Evolutionary conservation across 2,329 filamentous ascomycete genomes (phyloP), one percentile per base, ranked within the genome.

Genomic region (Venturia aucupariae): DNA sequence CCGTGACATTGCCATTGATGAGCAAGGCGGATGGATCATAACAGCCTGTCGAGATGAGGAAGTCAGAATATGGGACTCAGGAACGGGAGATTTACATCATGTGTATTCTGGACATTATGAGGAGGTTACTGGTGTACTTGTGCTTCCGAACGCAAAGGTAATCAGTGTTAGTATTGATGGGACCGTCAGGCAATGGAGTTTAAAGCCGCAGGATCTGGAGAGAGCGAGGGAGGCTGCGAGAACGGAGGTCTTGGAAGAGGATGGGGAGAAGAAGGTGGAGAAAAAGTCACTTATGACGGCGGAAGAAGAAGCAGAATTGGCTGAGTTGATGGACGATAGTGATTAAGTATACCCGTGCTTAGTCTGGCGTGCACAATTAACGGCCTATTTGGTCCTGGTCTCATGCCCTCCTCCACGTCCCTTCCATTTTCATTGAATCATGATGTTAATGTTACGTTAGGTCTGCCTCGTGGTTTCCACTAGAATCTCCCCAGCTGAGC

Each of bases 21-120:
- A 82, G 48, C 86, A 85, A 0, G 88, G 89, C 4, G 83, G 86
- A 24, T 93, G 90, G 86, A 85, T 94, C 15, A 77, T 96, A 51
- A 97, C 94, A 0, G 92, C 89, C 1, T 96, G 94, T 65, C 82
- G 94, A 68, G 91, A 97, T 71, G 94, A 99, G 76, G 86, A 96
- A 70, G 82, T 99, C 65, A 89, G 95, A 70, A 83, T 97, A 10
- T 99, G 93, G 93, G 89, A 96, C 73, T 77, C 78, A 73, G 79
- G 77, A 48, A 87, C 85, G 10, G 90, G 90, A 4, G 86, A 88
- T 72, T 78, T 95, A 39, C 83, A 88, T 71, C 89, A 89, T 73
- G 83, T 83, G 8, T 86, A 93, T 66, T 82, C 85, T 44, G 94
- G 94, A 0, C 94, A 99, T 77, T 97, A 86, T 72, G 92, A 99